Percentiles rank a stretch among this genome's conserved stretches.
Conservation (phyloP, 345 rosid genomes). For the Rhodamnia rubescens region DNA sequence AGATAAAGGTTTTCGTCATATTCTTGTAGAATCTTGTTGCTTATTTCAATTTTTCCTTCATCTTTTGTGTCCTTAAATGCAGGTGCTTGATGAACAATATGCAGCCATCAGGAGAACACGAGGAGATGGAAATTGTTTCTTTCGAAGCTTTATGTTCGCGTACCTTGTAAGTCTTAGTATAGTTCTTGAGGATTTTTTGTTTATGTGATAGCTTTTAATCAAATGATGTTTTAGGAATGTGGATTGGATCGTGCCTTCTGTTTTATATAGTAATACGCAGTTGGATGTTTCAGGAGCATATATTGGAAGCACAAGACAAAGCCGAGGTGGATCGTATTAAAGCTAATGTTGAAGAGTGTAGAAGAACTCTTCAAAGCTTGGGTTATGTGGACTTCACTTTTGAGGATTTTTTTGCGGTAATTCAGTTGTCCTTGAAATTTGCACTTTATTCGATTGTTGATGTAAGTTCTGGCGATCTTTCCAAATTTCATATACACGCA, state of each 20-base stretch:
- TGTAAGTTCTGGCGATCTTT: neutral
- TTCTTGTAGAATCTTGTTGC: neutral
- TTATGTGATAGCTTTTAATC: neutral
- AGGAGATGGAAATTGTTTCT: conserved; percentile 99
- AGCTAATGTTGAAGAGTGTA: conserved; percentile 74
- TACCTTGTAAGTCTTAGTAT: conserved; percentile 59
- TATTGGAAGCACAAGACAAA: conserved; percentile 69
- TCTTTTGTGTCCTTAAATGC: neutral
- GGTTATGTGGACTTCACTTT: conserved; percentile 91
- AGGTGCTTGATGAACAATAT: conserved; percentile 68
- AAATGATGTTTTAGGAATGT: neutral
- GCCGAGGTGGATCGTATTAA: conserved; percentile 82
- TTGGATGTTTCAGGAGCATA: conserved; percentile 50
- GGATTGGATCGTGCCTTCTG: conserved; percentile 1
- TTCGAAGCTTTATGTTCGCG: conserved; percentile 90
- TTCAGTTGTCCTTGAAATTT: neutral
- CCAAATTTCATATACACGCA: neutral
- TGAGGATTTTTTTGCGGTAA: conserved; percentile 96
- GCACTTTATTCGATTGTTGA: neutral
- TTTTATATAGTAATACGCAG: neutral
- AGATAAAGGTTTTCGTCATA: conserved; percentile 55
- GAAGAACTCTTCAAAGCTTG: conserved; percentile 82
- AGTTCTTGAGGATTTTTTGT: neutral
- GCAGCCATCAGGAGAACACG: conserved; percentile 78
- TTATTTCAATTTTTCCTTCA: neutral